phyloP scores from a whole-genome alignment of 352 stramenopile genomes.

The Globisporangium abappressorium region DNA sequence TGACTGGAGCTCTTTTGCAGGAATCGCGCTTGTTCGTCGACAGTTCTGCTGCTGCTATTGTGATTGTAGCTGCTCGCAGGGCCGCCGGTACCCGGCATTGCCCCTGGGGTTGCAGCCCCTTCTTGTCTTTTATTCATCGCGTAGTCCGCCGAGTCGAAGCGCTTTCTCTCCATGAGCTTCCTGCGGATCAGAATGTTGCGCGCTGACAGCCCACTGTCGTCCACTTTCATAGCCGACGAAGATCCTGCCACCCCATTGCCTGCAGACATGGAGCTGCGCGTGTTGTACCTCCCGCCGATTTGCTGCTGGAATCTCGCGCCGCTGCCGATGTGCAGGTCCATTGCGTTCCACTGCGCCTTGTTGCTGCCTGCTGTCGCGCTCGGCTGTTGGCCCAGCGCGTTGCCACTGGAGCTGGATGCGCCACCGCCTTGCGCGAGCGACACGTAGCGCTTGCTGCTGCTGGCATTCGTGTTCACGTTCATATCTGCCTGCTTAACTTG shows the following conservation, averaged over 20 bases:
- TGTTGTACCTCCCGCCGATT: not conserved
- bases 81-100: not conserved
- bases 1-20: slow-evolving; percentile 7
- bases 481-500: not conserved
- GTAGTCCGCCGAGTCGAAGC: slow-evolving; percentile 84
- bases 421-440: not conserved
- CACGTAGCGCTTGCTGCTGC: slow-evolving; percentile 1
- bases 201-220: slow-evolving; percentile 57
- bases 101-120: slow-evolving; percentile 17
- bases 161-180: slow-evolving; percentile 73
- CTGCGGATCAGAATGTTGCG: slow-evolving; percentile 76
- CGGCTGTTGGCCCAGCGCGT: not conserved
- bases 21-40: slow-evolving; percentile 7
- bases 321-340: slow-evolving; percentile 42
- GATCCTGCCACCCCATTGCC: not conserved
- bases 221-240: slow-evolving; percentile 8
- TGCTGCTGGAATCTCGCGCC: slow-evolving; percentile 1
- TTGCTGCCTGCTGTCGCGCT: slow-evolving; percentile 23
- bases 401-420: not conserved
- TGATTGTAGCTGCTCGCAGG: not conserved
- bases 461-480: slow-evolving; percentile 5
- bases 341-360: slow-evolving; percentile 39
- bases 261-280: not conserved
- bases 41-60: not conserved
- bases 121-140: slow-evolving; percentile 56